Base-by-base conservation (phyloP, 2,329 filamentous ascomycete species). In the Aspergillus pseudoglaucus region DNA sequence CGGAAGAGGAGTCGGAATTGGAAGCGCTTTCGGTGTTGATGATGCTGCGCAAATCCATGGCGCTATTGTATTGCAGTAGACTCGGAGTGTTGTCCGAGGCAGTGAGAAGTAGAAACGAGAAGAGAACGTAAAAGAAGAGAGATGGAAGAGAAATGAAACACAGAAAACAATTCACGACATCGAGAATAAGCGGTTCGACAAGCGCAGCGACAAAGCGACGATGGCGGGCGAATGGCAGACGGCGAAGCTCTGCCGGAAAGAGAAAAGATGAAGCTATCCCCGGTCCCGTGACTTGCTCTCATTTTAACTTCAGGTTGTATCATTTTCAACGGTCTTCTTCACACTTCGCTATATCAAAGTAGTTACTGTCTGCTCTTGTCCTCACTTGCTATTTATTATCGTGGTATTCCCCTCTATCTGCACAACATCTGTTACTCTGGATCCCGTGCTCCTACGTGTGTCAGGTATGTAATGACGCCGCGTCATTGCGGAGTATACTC, bases 41-140 rank as follows among this genome's bases (percentile, higher is more conserved):
- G 58, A 78, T 77, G 47, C 72, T 75, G 62, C 73, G 71, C 61
- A 78, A 69, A 65, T 78, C 75, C 75, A 78, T 77, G 59, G 61
- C 53, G 33, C 5, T 35, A 35, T 17, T 35, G 33, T 35, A 35
- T 9, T 38, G 25, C 25, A 30, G 25, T 30, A 30, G 43, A 30
- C 30, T 39, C 43, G 44, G 18, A 35, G 33, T 33, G 44, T 27
- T 25, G 39, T 23, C n/a, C 25, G 30, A 9, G 25, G 20, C 12
- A 44, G 23, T 27, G 40, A 35, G 37, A 38, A 33, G 35, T n/a
- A 33, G 44, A 46, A n/a, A 27, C 33, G 40, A 30, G 40, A 47
- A 38, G 17, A 39, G 12, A 39, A 39, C 4, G 37, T 18, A 17
- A 9, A 17, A 37, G n/a, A 39, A 22, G 15, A 39, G 17, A 39